Percentiles rank a stretch among this genome's conserved stretches.
Conservation (phyloP, 208 protist genomes). For the Herpetomonas samuelpessoai region DNA sequence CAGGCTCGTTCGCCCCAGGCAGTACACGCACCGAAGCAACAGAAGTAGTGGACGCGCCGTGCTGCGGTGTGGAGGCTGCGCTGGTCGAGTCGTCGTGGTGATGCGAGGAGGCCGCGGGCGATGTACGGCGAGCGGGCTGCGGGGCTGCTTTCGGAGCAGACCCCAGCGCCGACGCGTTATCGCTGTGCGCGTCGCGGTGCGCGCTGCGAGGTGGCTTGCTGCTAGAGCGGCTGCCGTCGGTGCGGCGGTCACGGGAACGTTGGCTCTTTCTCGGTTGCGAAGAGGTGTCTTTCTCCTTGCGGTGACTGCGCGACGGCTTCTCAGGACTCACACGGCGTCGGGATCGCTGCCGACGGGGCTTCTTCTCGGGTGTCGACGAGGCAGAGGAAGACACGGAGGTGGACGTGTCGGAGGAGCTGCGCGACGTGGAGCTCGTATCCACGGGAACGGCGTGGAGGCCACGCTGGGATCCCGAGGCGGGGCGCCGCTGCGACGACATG, state of each 20-base stretch:
- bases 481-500: background rate
- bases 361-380: too few relatives aligned
- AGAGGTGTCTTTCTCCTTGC: background rate
- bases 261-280: background rate
- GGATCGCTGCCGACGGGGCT: too few relatives aligned
- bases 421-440: background rate
- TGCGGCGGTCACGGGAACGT: too few relatives aligned
- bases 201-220: background rate
- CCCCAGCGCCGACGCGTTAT: too few relatives aligned
- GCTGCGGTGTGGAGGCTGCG: background rate
- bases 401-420: background rate
- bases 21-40: background rate
- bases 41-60: background rate
- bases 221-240: background rate
- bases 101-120: too few relatives aligned
- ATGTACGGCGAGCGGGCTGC: too few relatives aligned
- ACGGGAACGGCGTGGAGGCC: background rate
- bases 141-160: too few relatives aligned
- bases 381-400: background rate
- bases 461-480: background rate
- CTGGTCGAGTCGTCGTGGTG: too few relatives aligned
- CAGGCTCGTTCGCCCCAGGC: background rate
- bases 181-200: background rate
- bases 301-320: too few relatives aligned
- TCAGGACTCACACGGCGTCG: too few relatives aligned